Base-by-base conservation (phyloP, 257 asterid genomes). In the Penstemon newberryi region DNA sequence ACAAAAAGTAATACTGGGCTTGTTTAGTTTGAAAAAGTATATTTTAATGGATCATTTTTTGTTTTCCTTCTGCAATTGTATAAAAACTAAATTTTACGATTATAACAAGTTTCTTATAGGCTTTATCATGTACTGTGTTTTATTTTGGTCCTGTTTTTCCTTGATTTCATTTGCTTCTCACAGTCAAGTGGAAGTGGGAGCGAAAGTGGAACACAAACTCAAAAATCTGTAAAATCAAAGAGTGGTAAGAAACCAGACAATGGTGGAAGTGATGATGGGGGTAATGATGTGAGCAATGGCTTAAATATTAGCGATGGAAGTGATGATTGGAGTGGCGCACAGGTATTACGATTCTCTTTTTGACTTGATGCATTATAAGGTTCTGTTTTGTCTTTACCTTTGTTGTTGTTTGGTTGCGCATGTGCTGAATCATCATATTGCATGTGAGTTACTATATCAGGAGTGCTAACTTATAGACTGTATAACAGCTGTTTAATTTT, bases 121-220 rank as follows among this genome's bases (percentile, higher is more conserved):
- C 5, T 70, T 69, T 55, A 33, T 9, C 7, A 19, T 49, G 57
- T 46, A 39, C 69, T 7, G n/a, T 33, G 59, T 38, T 42, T 66
- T 60, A 15, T 55, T 69, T 60, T 71, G 13, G 33, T 64, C 60
- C 63, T 62, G 39, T 33, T 15, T 50, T 3, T 70, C 13, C 67
- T 65, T 57, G n/a, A 42, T 78, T 66, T 54, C 55, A 64, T 80
- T 71, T 80, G 75, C 76, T 69, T 69, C 66, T 66, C 57, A 70
- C 87, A 90, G 97, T 92, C 98, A 58, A 88, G 97, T 72, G 98
- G 96, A 69, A 92, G 98, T 47, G 96, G 96, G 79, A 89, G 92
- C 70, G 98, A 77, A 75, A 92, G 96, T 59, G 96, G 87, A 42
- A 75, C 89, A 56, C 93, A 77, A 74, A 79, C 92, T 79, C 89